phyloP scores from a whole-genome alignment of 2,329 filamentous ascomycete species.

The Pseudomassariella vexata region DNA sequence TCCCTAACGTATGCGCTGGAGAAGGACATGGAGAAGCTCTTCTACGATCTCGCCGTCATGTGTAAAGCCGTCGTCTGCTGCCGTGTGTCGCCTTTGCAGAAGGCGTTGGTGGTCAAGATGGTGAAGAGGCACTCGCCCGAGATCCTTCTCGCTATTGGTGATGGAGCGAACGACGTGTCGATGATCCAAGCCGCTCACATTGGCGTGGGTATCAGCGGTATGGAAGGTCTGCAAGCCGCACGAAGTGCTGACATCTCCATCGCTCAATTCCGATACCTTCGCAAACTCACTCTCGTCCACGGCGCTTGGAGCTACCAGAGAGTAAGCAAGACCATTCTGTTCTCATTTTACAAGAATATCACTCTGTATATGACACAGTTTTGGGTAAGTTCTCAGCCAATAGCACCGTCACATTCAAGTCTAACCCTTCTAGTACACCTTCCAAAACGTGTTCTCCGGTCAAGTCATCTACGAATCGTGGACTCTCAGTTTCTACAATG shows the following conservation, averaged over 20 bases:
- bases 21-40: constrained; percentile 86
- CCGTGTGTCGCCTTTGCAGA: constrained; percentile 94
- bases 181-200: constrained; percentile 99
- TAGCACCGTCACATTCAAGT: too few relatives aligned
- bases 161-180: constrained; percentile 98
- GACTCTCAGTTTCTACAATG: constrained; percentile 99
- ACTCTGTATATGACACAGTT: constrained; percentile 98
- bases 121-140: constrained; percentile 90
- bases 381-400: constrained; percentile 64
- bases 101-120: constrained; percentile 94
- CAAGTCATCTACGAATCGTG: constrained; percentile 98
- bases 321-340: constrained; percentile 93
- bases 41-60: constrained; percentile 86
- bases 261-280: constrained; percentile 89
- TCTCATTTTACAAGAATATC: constrained; percentile 99
- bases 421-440: constrained; percentile 65
- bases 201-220: constrained; percentile 92
- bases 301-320: constrained; percentile 97
- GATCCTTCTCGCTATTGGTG: constrained; percentile 91
- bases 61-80: constrained; percentile 99
- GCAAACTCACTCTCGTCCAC: constrained; percentile 90
- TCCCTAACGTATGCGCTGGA: constrained; percentile 91
- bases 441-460: constrained; percentile 97
- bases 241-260: constrained; percentile 94
- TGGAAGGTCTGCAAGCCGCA: constrained; percentile 94